Conservation (phyloP, 495 filamentous ascomycete genomes). For the Viridothelium virens region DNA sequence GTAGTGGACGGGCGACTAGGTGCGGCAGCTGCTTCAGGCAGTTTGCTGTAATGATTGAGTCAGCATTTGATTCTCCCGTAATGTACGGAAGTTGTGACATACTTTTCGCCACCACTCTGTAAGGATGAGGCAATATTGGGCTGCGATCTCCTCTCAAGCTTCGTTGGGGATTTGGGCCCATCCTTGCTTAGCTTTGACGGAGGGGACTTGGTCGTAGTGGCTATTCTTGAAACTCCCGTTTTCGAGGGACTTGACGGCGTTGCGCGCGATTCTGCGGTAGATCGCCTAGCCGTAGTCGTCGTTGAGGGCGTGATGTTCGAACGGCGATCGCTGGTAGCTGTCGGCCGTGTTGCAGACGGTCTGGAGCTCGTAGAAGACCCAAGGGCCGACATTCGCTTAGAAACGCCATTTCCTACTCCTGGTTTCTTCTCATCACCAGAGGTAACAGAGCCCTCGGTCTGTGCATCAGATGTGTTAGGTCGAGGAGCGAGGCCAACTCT, state of each 20-base stretch:
- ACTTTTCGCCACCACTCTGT: neutral
- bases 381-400: slow-evolving; percentile 6
- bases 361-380: neutral
- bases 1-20: neutral
- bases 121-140: neutral
- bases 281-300: neutral
- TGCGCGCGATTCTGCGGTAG: neutral
- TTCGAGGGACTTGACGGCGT: neutral
- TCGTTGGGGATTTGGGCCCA: neutral
- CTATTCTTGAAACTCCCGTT: neutral
- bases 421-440: slow-evolving; percentile 8
- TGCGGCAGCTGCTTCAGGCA: neutral
- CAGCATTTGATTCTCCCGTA: neutral
- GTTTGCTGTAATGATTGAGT: neutral
- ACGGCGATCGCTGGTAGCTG: neutral
- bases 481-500: neutral
- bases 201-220: slow-evolving; percentile 3
- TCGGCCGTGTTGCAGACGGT: slow-evolving; percentile 2
- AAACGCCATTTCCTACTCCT: slow-evolving; percentile 1
- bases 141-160: slow-evolving; percentile 6
- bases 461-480: neutral
- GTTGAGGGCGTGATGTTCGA: slow-evolving; percentile 1
- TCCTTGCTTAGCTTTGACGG: neutral
- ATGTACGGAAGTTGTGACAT: neutral
- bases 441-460: neutral